A percentile compares a stretch with the other conserved stretches of the same genome.
These are phyloP conservation scores for Russula virescens DNA, from an alignment of 768 basidiomycete species.

Conservation along the genomic window DNA sequence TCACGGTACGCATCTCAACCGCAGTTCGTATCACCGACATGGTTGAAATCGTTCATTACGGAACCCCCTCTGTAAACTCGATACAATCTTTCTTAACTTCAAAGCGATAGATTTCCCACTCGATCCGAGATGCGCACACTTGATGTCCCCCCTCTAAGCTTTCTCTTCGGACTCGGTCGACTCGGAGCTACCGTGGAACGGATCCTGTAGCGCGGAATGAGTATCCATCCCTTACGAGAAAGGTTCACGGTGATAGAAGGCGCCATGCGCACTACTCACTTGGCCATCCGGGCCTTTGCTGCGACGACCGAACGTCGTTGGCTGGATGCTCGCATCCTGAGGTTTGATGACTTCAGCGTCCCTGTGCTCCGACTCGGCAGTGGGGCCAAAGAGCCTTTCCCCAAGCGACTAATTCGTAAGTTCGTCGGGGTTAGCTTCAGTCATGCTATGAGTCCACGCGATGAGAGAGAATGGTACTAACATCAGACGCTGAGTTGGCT, in stretches of 20 bases:
- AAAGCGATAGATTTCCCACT: background rate
- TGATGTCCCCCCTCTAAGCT: background rate
- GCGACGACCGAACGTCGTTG: background rate
- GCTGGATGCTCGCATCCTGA: background rate
- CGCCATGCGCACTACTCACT: background rate
- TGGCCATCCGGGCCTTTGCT: conserved; percentile 2
- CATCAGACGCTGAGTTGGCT: background rate
- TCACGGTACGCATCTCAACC: too few species aligned
- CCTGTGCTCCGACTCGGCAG: background rate
- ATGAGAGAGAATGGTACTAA: background rate
- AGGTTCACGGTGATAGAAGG: background rate
- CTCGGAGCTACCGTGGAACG: background rate
- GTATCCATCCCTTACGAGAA: background rate
- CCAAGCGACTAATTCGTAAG: background rate
- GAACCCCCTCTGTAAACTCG: background rate
- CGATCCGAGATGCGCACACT: background rate
- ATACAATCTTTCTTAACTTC: background rate
- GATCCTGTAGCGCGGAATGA: conserved; percentile 3
- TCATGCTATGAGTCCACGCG: background rate
- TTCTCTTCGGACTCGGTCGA: background rate
- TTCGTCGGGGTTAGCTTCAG: background rate
- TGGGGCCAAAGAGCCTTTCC: background rate
- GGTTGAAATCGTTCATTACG: background rate
- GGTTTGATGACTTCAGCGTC: background rate
- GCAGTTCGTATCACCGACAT: too few species aligned